Percentiles rank a stretch among this genome's conserved stretches.
Evolutionary conservation across 257 asterid genomes (phyloP).

Genomic region (Solanum okadae): DNA sequence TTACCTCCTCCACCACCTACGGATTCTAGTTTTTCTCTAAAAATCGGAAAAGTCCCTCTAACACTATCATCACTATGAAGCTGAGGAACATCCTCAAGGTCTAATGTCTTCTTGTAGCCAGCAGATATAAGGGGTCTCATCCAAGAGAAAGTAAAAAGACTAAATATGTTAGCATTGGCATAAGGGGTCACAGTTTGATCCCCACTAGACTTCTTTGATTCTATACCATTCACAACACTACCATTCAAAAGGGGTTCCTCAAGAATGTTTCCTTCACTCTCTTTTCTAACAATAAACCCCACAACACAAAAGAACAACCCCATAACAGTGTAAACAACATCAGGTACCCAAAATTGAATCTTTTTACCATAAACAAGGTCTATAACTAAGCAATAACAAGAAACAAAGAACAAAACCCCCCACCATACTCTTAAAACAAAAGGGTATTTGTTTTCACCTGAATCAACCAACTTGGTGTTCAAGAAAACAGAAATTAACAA

Average conservation of each 20-base stretch:
- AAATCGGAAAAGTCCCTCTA: slow-evolving; percentile 46
- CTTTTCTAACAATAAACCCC: slow-evolving; percentile 31
- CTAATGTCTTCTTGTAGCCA: slow-evolving; percentile 53
- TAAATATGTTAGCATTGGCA: slow-evolving; percentile 42
- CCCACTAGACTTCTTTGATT: slow-evolving; percentile 26
- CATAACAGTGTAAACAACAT: slow-evolving; percentile 28
- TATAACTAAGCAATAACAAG: slow-evolving; percentile 53
- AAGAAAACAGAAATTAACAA: slow-evolving; percentile 35
- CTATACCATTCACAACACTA: slow-evolving; percentile 13
- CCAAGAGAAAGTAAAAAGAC: slow-evolving; percentile 74
- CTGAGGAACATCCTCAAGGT: slow-evolving; percentile 95
- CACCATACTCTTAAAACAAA: slow-evolving; percentile 63
- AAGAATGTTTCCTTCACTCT: slow-evolving; percentile 23
- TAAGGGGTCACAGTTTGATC: slow-evolving; percentile 78
- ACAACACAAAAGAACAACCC: slow-evolving; percentile 43
- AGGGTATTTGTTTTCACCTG: slow-evolving; percentile 44
- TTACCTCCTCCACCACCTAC: slow-evolving; percentile 14
- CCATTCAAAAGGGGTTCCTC: slow-evolving; percentile 61
- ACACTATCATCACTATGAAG: slow-evolving; percentile 42
- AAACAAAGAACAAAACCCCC: slow-evolving; percentile 42
- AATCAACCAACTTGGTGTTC: slow-evolving; percentile 23
- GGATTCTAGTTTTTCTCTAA: slow-evolving; percentile 36
- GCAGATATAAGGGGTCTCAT: slow-evolving; percentile 50
- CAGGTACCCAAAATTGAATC: slow-evolving; percentile 56
- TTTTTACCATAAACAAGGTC: slow-evolving; percentile 42